Conservation (phyloP, 148 eudicot genomes). For the Oxyria digyna region DNA sequence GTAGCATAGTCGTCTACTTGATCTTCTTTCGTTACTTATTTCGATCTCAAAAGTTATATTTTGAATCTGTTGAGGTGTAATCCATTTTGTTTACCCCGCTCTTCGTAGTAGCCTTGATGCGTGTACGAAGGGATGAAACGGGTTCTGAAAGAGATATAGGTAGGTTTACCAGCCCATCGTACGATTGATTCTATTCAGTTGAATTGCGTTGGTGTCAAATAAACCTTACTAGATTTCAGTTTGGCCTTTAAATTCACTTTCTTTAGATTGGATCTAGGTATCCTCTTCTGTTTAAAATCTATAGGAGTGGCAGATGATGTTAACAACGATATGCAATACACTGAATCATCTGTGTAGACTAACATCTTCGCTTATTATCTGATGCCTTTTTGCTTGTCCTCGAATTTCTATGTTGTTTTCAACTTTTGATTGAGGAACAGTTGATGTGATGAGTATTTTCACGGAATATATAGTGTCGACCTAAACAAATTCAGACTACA, state of each 20-base stretch:
- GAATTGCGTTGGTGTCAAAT: constrained; percentile 43
- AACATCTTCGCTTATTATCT: constrained; percentile 25
- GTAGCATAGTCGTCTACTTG: neutral
- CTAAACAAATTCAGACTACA: too few relatives aligned
- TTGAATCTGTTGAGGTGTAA: neutral
- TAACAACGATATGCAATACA: constrained; percentile 8
- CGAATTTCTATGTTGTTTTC: neutral
- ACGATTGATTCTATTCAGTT: neutral
- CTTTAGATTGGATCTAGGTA: neutral
- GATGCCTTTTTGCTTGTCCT: constrained; percentile 10
- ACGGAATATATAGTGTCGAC: too few relatives aligned
- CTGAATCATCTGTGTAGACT: constrained; percentile 16
- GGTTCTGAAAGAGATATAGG: constrained; percentile 32
- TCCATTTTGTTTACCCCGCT: constrained; percentile 17
- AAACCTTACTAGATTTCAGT: constrained; percentile 22
- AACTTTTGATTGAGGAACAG: too few relatives aligned
- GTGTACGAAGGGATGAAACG: constrained; percentile 30
- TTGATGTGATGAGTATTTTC: too few relatives aligned
- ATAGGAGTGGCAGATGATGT: constrained; percentile 19
- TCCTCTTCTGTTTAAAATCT: neutral
- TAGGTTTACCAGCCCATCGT: constrained; percentile 54
- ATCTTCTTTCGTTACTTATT: neutral
- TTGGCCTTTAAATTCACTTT: neutral
- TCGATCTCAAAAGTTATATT: neutral
- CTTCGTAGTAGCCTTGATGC: neutral